Percentiles rank a stretch among this genome's conserved stretches.
These are phyloP conservation scores for Exophiala viscosa DNA, from an alignment of 2,329 filamentous ascomycete genomes.

Conservation along the genomic window DNA sequence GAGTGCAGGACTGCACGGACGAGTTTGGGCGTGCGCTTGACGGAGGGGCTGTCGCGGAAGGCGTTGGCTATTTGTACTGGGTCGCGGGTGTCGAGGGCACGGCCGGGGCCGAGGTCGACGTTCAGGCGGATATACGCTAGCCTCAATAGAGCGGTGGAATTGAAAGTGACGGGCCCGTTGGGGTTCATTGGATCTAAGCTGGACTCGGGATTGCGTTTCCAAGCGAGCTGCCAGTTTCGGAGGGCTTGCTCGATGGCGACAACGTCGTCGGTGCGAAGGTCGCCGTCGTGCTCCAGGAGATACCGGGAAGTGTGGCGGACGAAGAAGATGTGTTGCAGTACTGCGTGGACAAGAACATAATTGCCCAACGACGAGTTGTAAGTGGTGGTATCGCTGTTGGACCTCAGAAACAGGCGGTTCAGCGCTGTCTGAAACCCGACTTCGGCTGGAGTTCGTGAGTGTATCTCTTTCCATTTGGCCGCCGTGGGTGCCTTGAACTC, in stretches of 20 bases:
- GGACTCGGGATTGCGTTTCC: conserved; percentile 40
- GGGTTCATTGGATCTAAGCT: conserved; percentile 31
- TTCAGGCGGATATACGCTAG: conserved; percentile 51
- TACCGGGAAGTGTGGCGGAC: conserved; percentile 46
- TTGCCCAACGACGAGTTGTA: conserved; percentile 56
- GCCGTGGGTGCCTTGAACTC: conserved; percentile 36
- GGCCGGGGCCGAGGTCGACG: conserved; percentile 29
- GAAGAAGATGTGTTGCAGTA: conserved; percentile 69
- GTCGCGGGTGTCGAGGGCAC: conserved; percentile 60
- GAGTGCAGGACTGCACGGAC: conserved; percentile 63
- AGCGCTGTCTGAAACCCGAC: conserved; percentile 37
- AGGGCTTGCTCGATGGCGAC: conserved; percentile 43
- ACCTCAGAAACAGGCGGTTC: conserved; percentile 21
- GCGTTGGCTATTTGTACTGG: conserved; percentile 57
- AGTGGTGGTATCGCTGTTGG: conserved; percentile 12
- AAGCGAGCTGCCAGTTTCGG: conserved; percentile 40
- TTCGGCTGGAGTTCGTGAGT: conserved; percentile 30
- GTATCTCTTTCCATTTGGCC: conserved; percentile 34
- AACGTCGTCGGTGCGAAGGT: conserved; percentile 39
- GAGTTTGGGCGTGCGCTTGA: conserved; percentile 56
- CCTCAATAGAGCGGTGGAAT: conserved; percentile 60
- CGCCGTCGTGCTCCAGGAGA: conserved; percentile 32
- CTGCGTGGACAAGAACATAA: conserved; percentile 67
- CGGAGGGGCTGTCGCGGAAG: conserved; percentile 52
- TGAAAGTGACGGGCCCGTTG: conserved; percentile 63